Conservation (phyloP, 192 early-diverging fungal species). For the Globomyces pollinis-pini region DNA sequence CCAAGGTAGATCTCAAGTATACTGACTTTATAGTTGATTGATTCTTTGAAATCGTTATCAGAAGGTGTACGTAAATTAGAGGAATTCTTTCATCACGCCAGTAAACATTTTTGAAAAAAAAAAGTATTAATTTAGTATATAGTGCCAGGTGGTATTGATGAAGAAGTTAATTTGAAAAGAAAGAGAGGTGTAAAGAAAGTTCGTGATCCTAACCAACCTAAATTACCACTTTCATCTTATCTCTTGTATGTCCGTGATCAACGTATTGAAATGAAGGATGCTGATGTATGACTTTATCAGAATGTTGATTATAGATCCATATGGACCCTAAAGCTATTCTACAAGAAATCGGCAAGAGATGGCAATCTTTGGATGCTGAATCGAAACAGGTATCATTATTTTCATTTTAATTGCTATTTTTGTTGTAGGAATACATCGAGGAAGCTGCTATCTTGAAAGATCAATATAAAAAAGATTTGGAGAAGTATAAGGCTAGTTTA, state of each 20-base stretch:
- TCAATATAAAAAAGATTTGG: neutral
- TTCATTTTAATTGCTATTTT: no score
- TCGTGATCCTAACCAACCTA: constrained; percentile 8
- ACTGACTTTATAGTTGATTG: neutral
- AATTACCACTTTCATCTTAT: constrained; percentile 3
- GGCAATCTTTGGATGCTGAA: neutral
- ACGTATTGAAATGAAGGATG: constrained; percentile 2
- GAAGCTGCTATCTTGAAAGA: neutral
- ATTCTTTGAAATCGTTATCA: neutral
- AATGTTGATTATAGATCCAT: neutral
- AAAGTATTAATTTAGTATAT: no score
- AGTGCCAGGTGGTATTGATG: neutral
- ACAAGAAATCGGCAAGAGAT: constrained; percentile 1
- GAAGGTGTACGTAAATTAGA: neutral
- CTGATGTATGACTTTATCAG: neutral
- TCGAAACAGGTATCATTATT: neutral
- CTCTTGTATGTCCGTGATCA: constrained; percentile 2
- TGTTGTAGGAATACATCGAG: constrained; percentile 5
- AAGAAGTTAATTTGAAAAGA: neutral
- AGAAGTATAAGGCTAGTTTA: neutral
- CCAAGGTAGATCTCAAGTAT: neutral
- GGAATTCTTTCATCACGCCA: constrained; percentile 4
- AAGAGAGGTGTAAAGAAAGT: constrained; percentile 7
- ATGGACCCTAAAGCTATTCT: neutral
- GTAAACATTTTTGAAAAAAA: neutral